Conservation (phyloP, 2,329 filamentous ascomycete species). For the Plectosphaerella plurivora region DNA sequence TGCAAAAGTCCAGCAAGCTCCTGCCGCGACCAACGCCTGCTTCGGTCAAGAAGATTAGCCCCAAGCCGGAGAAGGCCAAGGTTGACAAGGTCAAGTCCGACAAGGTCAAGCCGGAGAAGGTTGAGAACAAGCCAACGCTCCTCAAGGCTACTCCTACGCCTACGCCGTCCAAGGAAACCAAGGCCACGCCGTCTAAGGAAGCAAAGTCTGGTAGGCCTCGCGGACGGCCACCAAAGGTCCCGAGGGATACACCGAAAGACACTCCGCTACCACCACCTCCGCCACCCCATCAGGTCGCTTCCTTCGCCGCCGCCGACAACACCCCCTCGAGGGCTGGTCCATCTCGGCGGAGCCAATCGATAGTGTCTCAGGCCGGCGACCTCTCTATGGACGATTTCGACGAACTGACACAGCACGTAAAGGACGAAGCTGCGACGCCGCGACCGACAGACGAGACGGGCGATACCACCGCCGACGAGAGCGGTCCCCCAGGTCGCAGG, state of each 20-base stretch:
- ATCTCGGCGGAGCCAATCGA: slow-evolving; percentile 39
- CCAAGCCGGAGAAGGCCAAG: slow-evolving; percentile 6
- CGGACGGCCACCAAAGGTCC: slow-evolving; percentile 20
- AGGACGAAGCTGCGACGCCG: slow-evolving; percentile 56
- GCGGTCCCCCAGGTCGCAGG: slow-evolving; percentile 30
- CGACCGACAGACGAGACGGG: slow-evolving; percentile 48
- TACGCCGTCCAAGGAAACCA: slow-evolving; percentile 6
- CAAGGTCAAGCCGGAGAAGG: no score
- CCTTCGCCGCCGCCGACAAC: slow-evolving; percentile 27
- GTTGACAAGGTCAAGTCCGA: no score
- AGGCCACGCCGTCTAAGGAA: slow-evolving; percentile 7
- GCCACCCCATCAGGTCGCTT: slow-evolving; percentile 22
- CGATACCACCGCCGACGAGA: slow-evolving; percentile 53
- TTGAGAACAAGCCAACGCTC: no score
- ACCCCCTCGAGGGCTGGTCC: slow-evolving; percentile 25
- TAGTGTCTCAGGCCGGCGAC: slow-evolving; percentile 43
- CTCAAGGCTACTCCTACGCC: no score
- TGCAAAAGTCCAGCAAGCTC: slow-evolving; percentile 32
- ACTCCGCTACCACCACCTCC: no score
- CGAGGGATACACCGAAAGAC: no score
- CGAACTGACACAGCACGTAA: slow-evolving; percentile 39
- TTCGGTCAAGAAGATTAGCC: slow-evolving; percentile 25
- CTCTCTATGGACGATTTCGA: slow-evolving; percentile 35
- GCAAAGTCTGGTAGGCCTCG: slow-evolving; percentile 11
- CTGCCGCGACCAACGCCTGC: slow-evolving; percentile 26